phyloP scores from a whole-genome alignment of 192 early-diverging fungal species.

The Dimargaris cristalligena region DNA sequence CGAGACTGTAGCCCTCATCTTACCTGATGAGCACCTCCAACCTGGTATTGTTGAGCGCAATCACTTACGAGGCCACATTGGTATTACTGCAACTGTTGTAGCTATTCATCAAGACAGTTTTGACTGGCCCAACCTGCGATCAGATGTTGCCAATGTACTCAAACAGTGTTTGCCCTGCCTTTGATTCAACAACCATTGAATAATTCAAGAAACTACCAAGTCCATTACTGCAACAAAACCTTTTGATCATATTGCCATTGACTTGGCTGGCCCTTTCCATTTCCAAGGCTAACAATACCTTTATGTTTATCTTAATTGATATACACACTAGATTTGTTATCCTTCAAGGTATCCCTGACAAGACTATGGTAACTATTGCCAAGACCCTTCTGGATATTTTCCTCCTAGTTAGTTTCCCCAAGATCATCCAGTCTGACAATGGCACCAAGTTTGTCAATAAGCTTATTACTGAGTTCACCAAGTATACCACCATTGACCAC shows the following conservation, averaged over 20 bases:
- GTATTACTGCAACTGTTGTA: not conserved
- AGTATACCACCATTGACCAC: constrained; percentile 15
- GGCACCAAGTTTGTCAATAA: constrained; percentile 28
- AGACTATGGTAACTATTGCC: not conserved
- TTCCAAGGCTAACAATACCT: not conserved
- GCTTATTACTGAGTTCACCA: constrained; percentile 13
- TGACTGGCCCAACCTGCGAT: not conserved
- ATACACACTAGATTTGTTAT: constrained; percentile 10
- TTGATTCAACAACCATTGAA: not conserved
- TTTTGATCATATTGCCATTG: constrained; percentile 3
- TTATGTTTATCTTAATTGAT: constrained; percentile 4
- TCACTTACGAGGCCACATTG: not conserved
- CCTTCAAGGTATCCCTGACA: not conserved
- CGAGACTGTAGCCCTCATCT: not conserved
- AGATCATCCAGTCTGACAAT: constrained; percentile 19
- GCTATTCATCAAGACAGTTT: not conserved
- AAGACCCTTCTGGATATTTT: not conserved
- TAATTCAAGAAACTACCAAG: not conserved
- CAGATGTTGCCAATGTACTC: not conserved
- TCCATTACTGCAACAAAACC: not conserved
- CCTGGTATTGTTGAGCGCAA: not conserved
- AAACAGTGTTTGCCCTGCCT: not conserved
- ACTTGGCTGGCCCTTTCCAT: constrained; percentile 6
- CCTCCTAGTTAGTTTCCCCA: constrained; percentile 13
- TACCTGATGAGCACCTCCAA: not conserved